A percentile compares a stretch with the other conserved stretches of the same genome.
Conservation (phyloP, 2,329 filamentous ascomycete genomes). For the Apiospora hydei region DNA sequence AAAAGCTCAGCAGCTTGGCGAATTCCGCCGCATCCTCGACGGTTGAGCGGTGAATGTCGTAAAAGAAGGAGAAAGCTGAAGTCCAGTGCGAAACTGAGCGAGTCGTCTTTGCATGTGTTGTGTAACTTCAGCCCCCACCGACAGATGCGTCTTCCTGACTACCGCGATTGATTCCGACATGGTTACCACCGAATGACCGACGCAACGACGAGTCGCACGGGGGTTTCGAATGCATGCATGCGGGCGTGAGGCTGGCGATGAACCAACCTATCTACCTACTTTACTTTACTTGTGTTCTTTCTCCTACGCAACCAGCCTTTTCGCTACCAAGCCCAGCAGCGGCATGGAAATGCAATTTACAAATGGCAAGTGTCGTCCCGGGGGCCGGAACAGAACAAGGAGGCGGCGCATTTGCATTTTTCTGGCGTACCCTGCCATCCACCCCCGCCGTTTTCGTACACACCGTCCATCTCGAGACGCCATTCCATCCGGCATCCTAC, state of each 20-base stretch:
- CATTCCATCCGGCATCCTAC: background rate
- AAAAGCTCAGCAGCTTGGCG: conserved; percentile 8
- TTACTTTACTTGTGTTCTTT: background rate
- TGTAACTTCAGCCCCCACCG: background rate
- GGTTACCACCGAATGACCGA: conserved; percentile 6
- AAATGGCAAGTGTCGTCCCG: background rate
- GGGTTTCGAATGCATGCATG: background rate
- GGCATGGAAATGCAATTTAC: background rate
- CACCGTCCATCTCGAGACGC: background rate
- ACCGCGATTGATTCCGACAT: background rate
- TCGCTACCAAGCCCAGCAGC: background rate
- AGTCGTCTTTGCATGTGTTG: conserved; percentile 9
- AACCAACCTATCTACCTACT: background rate
- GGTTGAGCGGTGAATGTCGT: conserved; percentile 14
- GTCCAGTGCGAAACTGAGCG: background rate
- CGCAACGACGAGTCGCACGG: background rate
- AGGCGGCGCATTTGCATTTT: background rate
- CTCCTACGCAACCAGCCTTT: background rate
- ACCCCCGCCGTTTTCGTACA: conserved; percentile 1
- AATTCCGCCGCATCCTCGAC: background rate
- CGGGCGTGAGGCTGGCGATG: background rate
- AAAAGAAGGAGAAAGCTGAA: background rate
- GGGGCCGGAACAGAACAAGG: background rate
- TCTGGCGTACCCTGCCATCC: background rate
- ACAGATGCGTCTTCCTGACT: background rate